Base-by-base conservation (phyloP, 2,329 filamentous ascomycete genomes). In the Nakataea oryzae region DNA sequence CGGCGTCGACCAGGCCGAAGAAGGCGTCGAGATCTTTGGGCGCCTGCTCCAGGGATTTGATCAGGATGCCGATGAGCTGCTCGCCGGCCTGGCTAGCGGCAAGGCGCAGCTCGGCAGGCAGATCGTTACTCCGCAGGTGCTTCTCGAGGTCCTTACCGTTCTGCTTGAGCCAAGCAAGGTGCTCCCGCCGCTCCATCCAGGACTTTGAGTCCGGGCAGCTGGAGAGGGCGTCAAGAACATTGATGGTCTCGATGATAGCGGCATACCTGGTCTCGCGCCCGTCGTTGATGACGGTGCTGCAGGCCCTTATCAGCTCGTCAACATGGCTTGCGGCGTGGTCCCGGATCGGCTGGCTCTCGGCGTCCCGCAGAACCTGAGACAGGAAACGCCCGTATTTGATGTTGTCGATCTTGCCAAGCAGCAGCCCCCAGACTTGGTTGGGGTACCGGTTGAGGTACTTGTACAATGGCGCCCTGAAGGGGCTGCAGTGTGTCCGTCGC, bases 361-460 rank as follows among this genome's bases (percentile, higher is more conserved):
- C 79, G 69, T 96, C 86, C 3, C 84, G 81, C 27, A 99, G 81
- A 17, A 96, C 86, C 72, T 99, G 95, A 0, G 91, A 90, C 66
- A 99, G 86, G 73, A 99, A 91, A 21, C 95, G 86, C 3, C 96
- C 95, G 69, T 96, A 96, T 64, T 87, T 89, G 69, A 93, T 83
- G 59, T 97, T 90, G 64, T 91, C 89, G 62, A 97, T 79, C 69
- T 88, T 90, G 28, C 83, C 82, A n/a, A 88, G 79, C 66, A 97
- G 87, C 69, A 92, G 88, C 1, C 81, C 76, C 88, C 92, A 96
- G 6, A 93, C 86, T 69, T 99, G 93, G 65, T 89, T 89, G 0
- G 95, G 87, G 70, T 97, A 99, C 63, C 92, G 86, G 73, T 96
- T 96, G 65, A 99, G 82, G 72, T 96, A 99, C 70, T 91, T 91